Evolutionary conservation across 179 eudicot species (phyloP), one percentile per base, ranked within the genome.

Genomic region (Beta macrorhiza): DNA sequence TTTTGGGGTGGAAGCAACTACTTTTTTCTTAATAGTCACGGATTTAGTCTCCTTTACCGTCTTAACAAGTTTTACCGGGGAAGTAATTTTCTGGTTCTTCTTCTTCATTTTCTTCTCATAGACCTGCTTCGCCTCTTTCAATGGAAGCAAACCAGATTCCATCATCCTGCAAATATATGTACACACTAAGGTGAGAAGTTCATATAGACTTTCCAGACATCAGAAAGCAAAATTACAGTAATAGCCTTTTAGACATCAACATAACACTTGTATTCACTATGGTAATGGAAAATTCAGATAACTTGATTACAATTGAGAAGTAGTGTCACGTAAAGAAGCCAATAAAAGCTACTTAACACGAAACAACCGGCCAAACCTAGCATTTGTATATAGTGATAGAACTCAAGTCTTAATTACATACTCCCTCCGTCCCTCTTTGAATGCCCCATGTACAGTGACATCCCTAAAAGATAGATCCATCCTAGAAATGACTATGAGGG

Each of bases 101-200:
- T 67, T 90, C 71, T 82, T 89, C 89, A 87, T 89, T 76, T 91
- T 93, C 83, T 80, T 87, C 81, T 90, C 92, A 9, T 80, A 88
- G 53, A 93, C 85, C 76, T 85, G 87, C 82, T 76, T 84, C 10
- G 96, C 96, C 80, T 52, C 89, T 19, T 90, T 90, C 77, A 85
- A 74, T 15, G 92, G 79, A 47, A 92, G 96, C 85, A 93, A 84
- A 68, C 98, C 94, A 49, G 88, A 91, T 67, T 93, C 98, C 96
- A 93, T 92, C 98, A 93, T 87, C 98, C 98, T 93, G 82, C 77
- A 89, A 45, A 75, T 57, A 32, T 9, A 32, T 42, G 37, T 32
- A 32, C 37, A 61, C 45, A 81, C 76, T 22, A 22, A 57, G 29
- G 20, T 51, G 37, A 32, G 37, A 32, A 32, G 37, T 32, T 32